Conservation (phyloP, 352 stramenopile genomes). For the Globisporangium canariense region DNA sequence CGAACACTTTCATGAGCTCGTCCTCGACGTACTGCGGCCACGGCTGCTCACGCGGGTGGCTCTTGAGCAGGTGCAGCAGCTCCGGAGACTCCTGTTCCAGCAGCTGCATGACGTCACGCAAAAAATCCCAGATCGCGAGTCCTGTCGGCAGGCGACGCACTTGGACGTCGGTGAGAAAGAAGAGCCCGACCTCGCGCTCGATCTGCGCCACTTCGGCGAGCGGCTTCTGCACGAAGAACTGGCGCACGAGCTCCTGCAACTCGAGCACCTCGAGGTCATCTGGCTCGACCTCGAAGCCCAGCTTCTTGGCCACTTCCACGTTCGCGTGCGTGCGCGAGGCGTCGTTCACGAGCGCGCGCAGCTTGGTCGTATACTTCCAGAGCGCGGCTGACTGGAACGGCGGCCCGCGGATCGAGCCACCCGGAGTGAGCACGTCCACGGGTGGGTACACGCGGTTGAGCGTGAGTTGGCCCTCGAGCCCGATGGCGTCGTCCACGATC, state of each 20-base stretch:
- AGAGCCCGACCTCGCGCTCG: slow-evolving; percentile 52
- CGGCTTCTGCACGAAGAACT: slow-evolving; percentile 69
- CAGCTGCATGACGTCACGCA: slow-evolving; percentile 28
- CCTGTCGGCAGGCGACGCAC: slow-evolving; percentile 37
- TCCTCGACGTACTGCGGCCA: slow-evolving; percentile 58
- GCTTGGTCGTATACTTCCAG: slow-evolving; percentile 58
- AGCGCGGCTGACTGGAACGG: slow-evolving; percentile 75
- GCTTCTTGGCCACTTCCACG: slow-evolving; percentile 47
- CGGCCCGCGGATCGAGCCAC: slow-evolving; percentile 58
- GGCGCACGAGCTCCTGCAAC: slow-evolving; percentile 60
- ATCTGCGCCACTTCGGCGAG: slow-evolving; percentile 23
- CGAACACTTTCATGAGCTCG: slow-evolving; percentile 34
- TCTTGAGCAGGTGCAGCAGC: slow-evolving; percentile 49
- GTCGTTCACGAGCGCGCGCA: slow-evolving; percentile 66
- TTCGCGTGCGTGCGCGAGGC: slow-evolving; percentile 54
- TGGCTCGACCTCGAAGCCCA: slow-evolving; percentile 76
- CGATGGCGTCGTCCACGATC: slow-evolving; percentile 69
- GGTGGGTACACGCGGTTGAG: slow-evolving; percentile 64
- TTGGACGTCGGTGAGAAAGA: slow-evolving; percentile 52
- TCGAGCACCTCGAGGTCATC: slow-evolving; percentile 70
- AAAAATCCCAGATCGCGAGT: slow-evolving; percentile 49
- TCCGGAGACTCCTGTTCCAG: slow-evolving; percentile 43
- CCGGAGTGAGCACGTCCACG: slow-evolving; percentile 60
- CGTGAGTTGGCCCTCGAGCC: slow-evolving; percentile 45
- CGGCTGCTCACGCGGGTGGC: slow-evolving; percentile 37